Evolutionary conservation across 2,329 filamentous ascomycete species (phyloP).

Genomic region (Bisporella sp.): DNA sequence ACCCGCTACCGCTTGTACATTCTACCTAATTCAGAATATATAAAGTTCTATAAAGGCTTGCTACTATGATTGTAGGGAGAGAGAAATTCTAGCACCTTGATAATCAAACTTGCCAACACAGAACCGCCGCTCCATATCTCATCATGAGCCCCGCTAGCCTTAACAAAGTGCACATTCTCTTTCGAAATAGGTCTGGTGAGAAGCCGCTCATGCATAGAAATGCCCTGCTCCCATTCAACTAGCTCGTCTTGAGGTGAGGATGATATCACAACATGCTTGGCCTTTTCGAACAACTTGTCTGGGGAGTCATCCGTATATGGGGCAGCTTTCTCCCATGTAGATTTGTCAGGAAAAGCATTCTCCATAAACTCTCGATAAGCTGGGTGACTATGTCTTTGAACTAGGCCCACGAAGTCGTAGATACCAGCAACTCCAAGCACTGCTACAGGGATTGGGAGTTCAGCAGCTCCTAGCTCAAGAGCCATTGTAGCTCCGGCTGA

Average conservation of each 20-base stretch:
- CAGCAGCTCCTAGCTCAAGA: slow-evolving; percentile 40
- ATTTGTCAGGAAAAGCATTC: slow-evolving; percentile 47
- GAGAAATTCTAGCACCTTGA: neutral
- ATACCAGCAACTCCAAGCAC: slow-evolving; percentile 59
- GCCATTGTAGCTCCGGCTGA: slow-evolving; percentile 57
- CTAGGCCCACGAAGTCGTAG: slow-evolving; percentile 56
- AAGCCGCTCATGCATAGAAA: slow-evolving; percentile 15
- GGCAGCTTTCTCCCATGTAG: slow-evolving; percentile 46
- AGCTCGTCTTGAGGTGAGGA: slow-evolving; percentile 37
- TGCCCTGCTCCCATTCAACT: slow-evolving; percentile 16
- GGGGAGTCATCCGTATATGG: slow-evolving; percentile 30
- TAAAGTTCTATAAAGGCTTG: neutral
- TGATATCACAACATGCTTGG: slow-evolving; percentile 12
- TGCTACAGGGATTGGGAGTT: slow-evolving; percentile 36
- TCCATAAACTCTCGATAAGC: slow-evolving; percentile 52
- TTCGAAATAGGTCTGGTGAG: slow-evolving; percentile 8
- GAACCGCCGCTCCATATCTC: slow-evolving; percentile 54
- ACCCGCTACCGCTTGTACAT: neutral
- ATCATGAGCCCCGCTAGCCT: slow-evolving; percentile 55
- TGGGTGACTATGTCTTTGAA: slow-evolving; percentile 36
- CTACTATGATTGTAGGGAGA: neutral
- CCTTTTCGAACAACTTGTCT: slow-evolving; percentile 10
- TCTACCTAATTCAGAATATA: neutral
- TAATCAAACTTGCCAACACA: slow-evolving; percentile 44
- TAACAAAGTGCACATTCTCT: slow-evolving; percentile 27